A percentile compares a stretch with the other conserved stretches of the same genome.
phyloP scores from a whole-genome alignment of 352 stramenopile genomes.

The Saprolegnia parasitica region DNA sequence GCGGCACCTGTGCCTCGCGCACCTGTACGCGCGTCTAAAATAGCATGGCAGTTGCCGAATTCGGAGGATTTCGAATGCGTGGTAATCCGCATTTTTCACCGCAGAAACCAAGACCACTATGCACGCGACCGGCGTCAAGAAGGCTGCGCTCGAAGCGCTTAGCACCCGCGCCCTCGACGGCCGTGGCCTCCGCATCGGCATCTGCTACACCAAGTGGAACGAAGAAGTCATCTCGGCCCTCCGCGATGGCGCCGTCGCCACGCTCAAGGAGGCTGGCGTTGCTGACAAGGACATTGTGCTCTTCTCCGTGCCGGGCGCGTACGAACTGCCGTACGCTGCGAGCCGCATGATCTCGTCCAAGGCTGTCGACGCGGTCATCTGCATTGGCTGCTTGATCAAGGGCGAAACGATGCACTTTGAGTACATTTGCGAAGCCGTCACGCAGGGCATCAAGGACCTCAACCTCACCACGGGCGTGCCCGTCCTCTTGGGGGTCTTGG shows the following conservation, averaged over 20 bases:
- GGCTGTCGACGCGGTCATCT: conserved; percentile 96
- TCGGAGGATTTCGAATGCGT: neutral
- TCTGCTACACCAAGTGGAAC: conserved; percentile 86
- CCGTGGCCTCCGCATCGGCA: conserved; percentile 65
- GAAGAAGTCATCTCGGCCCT: conserved; percentile 72
- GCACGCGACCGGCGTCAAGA: conserved; percentile 52
- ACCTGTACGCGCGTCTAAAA: too few relatives aligned
- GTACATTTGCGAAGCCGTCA: conserved; percentile 97
- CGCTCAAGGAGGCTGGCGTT: conserved; percentile 62
- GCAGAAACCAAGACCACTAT: neutral
- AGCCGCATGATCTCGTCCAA: conserved; percentile 84
- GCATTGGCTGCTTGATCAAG: conserved; percentile 93
- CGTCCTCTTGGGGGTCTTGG: conserved; percentile 93
- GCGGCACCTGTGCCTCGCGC: too few relatives aligned
- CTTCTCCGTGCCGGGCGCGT: conserved; percentile 90
- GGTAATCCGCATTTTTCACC: neutral
- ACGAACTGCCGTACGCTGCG: conserved; percentile 95
- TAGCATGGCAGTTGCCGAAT: too few relatives aligned
- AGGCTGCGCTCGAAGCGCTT: conserved; percentile 61
- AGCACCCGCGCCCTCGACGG: conserved; percentile 53
- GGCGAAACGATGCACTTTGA: conserved; percentile 99
- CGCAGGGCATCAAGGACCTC: conserved; percentile 96
- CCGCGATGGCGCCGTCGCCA: conserved; percentile 50
- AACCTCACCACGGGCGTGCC: conserved; percentile 86
- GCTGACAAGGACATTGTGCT: conserved; percentile 61